Evolutionary conservation across 2,329 filamentous ascomycete genomes (phyloP).

Genomic region (Graphilbum sp.): DNA sequence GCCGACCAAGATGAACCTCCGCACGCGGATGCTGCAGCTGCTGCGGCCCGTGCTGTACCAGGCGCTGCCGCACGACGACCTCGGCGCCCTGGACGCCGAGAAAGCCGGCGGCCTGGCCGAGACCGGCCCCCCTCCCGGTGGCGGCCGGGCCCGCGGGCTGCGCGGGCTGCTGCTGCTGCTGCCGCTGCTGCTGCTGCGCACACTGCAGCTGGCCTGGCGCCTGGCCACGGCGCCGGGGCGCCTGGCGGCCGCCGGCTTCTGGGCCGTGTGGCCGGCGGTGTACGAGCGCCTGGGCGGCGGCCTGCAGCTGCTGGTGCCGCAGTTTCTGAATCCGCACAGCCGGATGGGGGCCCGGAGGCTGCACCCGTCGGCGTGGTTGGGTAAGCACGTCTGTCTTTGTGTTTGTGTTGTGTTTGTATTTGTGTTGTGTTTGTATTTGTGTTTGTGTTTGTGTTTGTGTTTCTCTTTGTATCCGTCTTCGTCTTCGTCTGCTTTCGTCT

Average conservation of each 20-base stretch:
- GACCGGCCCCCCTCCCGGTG: background rate
- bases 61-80: background rate
- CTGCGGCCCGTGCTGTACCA: background rate
- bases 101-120: background rate
- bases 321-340: background rate
- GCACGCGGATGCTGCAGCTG: background rate
- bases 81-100: background rate
- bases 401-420: no score
- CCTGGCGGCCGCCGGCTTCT: background rate
- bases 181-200: background rate
- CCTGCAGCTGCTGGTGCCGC: background rate
- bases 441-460: no score
- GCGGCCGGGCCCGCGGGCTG: no score
- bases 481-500: no score
- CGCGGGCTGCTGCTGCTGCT: background rate
- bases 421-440: no score
- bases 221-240: background rate
- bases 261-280: background rate
- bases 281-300: background rate
- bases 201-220: background rate
- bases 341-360: background rate
- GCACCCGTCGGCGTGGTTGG: slow-evolving; percentile 15
- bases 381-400: no score
- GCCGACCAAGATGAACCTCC: background rate
- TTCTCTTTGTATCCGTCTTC: no score